phyloP scores from a whole-genome alignment of 2,329 filamentous ascomycete species.

The Torrubiellomyces zombiae region DNA sequence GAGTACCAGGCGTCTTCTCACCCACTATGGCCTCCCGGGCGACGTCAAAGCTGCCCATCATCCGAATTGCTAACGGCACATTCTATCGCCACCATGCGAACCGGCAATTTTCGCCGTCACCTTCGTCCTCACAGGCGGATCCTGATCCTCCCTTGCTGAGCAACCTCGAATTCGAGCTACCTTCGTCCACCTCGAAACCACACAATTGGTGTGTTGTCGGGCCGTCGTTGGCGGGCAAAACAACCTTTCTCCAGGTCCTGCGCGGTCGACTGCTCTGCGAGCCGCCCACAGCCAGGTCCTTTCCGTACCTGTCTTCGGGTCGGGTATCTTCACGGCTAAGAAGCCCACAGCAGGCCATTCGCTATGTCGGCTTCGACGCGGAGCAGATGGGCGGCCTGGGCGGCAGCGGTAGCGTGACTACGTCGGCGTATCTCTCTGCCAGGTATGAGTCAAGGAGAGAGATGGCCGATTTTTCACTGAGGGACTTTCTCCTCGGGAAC shows the following conservation, averaged over 20 bases:
- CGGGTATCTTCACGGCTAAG: conserved; percentile 38
- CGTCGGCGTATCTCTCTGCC: conserved; percentile 73
- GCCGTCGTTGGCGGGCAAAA: conserved; percentile 62
- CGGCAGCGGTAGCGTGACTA: conserved; percentile 35
- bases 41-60: conserved; percentile 45
- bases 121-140: conserved; percentile 39
- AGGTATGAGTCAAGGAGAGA: conserved; percentile 81
- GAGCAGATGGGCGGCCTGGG: conserved; percentile 41
- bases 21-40: too few species aligned
- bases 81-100: conserved; percentile 66
- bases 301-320: conserved; percentile 56
- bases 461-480: conserved; percentile 70
- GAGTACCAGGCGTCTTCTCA: too few species aligned
- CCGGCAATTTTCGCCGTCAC: too few species aligned
- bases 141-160: conserved; percentile 63
- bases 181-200: conserved; percentile 30
- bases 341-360: conserved; percentile 51
- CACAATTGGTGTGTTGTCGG: conserved; percentile 77
- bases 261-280: conserved; percentile 59
- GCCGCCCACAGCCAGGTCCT: conserved; percentile 60
- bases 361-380: conserved; percentile 80
- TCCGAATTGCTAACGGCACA: conserved; percentile 61
- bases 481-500: conserved; percentile 66
- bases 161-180: conserved; percentile 52
- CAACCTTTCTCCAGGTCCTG: conserved; percentile 65